phyloP scores from a whole-genome alignment of 2,329 filamentous ascomycete genomes.

The Phoma sp. region DNA sequence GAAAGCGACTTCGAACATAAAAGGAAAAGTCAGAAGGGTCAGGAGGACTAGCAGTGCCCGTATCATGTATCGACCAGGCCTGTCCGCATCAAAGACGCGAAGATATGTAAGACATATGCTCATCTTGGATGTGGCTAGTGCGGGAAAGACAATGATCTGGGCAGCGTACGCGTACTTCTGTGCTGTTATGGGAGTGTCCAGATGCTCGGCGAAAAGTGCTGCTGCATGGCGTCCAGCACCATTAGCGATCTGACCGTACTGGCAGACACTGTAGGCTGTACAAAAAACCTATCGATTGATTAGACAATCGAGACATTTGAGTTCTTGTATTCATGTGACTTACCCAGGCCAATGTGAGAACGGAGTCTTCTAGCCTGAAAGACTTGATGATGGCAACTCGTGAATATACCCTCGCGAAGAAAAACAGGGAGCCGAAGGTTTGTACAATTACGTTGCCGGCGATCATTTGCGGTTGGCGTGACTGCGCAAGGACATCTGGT shows the following conservation, averaged over 20 bases:
- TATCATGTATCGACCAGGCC: slow-evolving; percentile 23
- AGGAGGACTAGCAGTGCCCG: slow-evolving; percentile 18
- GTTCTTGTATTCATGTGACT: background rate
- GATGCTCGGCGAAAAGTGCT: slow-evolving; percentile 4
- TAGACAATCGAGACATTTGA: background rate
- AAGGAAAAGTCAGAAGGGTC: slow-evolving; percentile 19
- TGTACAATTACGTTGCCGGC: slow-evolving; percentile 25
- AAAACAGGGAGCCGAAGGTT: slow-evolving; percentile 22
- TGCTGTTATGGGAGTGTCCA: slow-evolving; percentile 8
- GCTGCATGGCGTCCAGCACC: slow-evolving; percentile 25
- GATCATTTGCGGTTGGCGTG: slow-evolving; percentile 24
- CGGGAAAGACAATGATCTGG: slow-evolving; percentile 21
- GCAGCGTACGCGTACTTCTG: slow-evolving; percentile 30
- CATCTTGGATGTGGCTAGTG: slow-evolving; percentile 26
- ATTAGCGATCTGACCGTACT: slow-evolving; percentile 27
- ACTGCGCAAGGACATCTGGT: slow-evolving; percentile 14
- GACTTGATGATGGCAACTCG: slow-evolving; percentile 21
- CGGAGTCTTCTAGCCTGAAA: slow-evolving; percentile 27
- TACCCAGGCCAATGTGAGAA: slow-evolving; percentile 28
- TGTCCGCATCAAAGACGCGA: slow-evolving; percentile 28
- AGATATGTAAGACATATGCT: slow-evolving; percentile 34
- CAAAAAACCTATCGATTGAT: slow-evolving; percentile 17
- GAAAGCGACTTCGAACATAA: slow-evolving; percentile 21
- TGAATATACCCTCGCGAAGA: slow-evolving; percentile 28
- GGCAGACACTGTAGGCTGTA: slow-evolving; percentile 27